Conservation (phyloP, 495 filamentous ascomycete genomes). For the Pseudomonodictys pantanalensis region DNA sequence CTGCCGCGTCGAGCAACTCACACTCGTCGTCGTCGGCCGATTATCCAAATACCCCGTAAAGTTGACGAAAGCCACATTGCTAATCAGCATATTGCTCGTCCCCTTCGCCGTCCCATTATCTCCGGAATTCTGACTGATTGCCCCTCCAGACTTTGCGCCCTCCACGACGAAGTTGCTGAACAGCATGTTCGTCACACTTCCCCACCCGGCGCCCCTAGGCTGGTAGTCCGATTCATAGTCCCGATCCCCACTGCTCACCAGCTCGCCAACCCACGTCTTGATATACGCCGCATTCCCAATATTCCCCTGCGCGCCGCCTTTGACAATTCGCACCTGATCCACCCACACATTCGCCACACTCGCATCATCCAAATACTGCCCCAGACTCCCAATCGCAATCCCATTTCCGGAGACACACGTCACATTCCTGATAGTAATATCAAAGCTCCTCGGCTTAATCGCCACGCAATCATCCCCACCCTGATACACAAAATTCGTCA, state of each 20-base stretch:
- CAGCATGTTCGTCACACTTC: constrained; percentile 50
- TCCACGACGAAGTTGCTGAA: constrained; percentile 54
- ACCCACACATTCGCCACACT: constrained; percentile 49
- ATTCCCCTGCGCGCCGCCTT: constrained; percentile 45
- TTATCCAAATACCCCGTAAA: constrained; percentile 52
- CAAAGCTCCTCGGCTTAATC: constrained; percentile 57
- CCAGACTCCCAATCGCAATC: constrained; percentile 56
- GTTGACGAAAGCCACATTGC: constrained; percentile 53
- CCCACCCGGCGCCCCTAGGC: constrained; percentile 55
- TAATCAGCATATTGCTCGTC: constrained; percentile 51
- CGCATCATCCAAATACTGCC: constrained; percentile 57
- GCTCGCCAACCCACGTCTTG: constrained; percentile 57
- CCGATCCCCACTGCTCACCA: constrained; percentile 40
- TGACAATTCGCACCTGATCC: constrained; percentile 47
- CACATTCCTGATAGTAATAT: constrained; percentile 51
- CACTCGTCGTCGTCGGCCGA: constrained; percentile 40
- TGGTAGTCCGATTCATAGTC: constrained; percentile 49
- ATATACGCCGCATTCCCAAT: constrained; percentile 55
- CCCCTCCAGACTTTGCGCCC: constrained; percentile 44
- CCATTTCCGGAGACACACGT: constrained; percentile 57
- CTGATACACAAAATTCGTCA: constrained; percentile 58
- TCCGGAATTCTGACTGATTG: constrained; percentile 51
- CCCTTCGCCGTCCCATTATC: constrained; percentile 53
- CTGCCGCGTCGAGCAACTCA: constrained; percentile 48
- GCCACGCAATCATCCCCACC: constrained; percentile 60